These are phyloP conservation scores for Ogataea pignaliae DNA, from an alignment of 805 yeast species.

Conservation along the genomic window DNA sequence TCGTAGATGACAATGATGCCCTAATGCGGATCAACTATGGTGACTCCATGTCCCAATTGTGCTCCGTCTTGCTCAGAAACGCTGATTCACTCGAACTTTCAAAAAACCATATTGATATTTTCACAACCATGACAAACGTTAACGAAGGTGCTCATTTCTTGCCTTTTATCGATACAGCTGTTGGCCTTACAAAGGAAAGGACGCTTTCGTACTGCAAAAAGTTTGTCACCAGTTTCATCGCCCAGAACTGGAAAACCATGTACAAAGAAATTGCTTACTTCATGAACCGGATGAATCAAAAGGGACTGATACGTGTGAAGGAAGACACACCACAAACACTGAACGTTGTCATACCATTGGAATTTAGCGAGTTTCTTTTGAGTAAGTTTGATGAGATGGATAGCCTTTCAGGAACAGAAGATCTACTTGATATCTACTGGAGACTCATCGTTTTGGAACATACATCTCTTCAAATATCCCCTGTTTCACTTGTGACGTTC, in stretches of 20 bases:
- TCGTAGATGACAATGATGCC: slow-evolving; percentile 9
- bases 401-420: slow-evolving; percentile 5
- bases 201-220: slow-evolving; percentile 40
- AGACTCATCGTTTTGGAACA: slow-evolving; percentile 39
- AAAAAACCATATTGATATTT: slow-evolving; percentile 40
- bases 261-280: slow-evolving; percentile 38
- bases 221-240: slow-evolving; percentile 46
- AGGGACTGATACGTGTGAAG: slow-evolving; percentile 13
- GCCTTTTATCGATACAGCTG: slow-evolving; percentile 43
- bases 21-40: slow-evolving; percentile 14
- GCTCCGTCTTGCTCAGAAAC: slow-evolving; percentile 51
- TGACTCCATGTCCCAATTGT: slow-evolving; percentile 37
- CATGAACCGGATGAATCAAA: slow-evolving; percentile 33
- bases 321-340: slow-evolving; percentile 7
- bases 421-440: slow-evolving; percentile 44
- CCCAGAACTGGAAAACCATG: slow-evolving; percentile 35
- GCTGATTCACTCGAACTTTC: slow-evolving; percentile 39
- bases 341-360: slow-evolving; percentile 28
- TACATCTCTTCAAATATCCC: slow-evolving; percentile 28
- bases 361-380: slow-evolving; percentile 28
- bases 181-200: slow-evolving; percentile 40
- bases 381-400: slow-evolving; percentile 18
- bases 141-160: slow-evolving; percentile 36
- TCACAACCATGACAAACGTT: slow-evolving; percentile 35
- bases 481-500: slow-evolving; percentile 19